These are phyloP conservation scores for Elaeagnus macrophylla DNA, from an alignment of 306 rosid species.

Conservation along the genomic window DNA sequence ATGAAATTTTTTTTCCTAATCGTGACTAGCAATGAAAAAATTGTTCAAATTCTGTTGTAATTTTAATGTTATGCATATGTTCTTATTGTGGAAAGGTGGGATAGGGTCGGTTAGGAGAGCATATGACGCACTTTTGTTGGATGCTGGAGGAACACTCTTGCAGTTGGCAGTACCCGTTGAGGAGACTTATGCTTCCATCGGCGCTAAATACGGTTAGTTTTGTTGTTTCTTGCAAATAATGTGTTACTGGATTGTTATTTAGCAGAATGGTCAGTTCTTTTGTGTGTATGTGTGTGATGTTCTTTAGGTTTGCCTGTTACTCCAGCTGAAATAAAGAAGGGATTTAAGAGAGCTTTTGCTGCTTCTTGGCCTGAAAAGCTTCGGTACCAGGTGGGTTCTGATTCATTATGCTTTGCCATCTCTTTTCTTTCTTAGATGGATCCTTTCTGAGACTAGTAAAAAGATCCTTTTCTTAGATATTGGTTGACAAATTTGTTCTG, in stretches of 20 bases:
- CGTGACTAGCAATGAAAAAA: not conserved
- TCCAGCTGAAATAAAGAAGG: slow-evolving; percentile 73
- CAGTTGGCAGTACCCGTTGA: slow-evolving; percentile 74
- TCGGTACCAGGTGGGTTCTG: slow-evolving; percentile 63
- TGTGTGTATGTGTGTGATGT: slow-evolving; percentile 7
- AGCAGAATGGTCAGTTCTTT: not conserved
- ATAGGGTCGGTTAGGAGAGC: slow-evolving; percentile 14
- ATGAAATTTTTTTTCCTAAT: not conserved
- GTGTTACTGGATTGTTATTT: not conserved
- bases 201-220: slow-evolving; percentile 54
- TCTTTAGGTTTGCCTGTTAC: slow-evolving; percentile 50
- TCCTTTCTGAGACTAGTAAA: slow-evolving; percentile 4
- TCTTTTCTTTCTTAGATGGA: not conserved
- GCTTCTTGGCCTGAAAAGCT: slow-evolving; percentile 85
- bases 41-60: not conserved
- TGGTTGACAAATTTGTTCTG: not conserved
- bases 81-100: slow-evolving; percentile 16
- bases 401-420: not conserved
- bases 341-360: slow-evolving; percentile 73
- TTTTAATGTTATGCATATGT: not conserved
- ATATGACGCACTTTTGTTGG: slow-evolving; percentile 75
- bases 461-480: not conserved
- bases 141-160: slow-evolving; percentile 94
- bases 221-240: not conserved
- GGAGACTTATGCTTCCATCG: slow-evolving; percentile 65